These are phyloP conservation scores for Theileria annulata DNA, from an alignment of 169 alveolate species.

Conservation along the genomic window DNA sequence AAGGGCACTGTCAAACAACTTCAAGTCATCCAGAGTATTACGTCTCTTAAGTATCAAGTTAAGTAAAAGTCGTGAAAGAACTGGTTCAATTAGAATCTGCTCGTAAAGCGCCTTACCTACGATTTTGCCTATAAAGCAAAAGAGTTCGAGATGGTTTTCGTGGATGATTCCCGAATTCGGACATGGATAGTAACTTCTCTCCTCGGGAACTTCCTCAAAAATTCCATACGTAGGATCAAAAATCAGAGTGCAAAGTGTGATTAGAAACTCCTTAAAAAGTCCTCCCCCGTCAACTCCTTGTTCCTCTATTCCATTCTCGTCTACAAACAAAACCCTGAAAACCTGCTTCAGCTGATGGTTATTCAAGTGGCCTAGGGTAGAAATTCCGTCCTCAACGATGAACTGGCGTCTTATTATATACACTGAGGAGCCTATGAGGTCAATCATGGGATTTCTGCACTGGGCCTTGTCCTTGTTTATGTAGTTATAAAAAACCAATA, in stretches of 20 bases:
- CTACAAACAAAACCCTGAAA: slow-evolving; percentile 84
- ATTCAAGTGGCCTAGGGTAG: slow-evolving; percentile 60
- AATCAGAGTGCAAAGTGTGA: slow-evolving; percentile 82
- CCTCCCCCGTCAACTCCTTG: slow-evolving; percentile 99
- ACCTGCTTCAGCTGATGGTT: slow-evolving; percentile 65
- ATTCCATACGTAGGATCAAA: slow-evolving; percentile 87
- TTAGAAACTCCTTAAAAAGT: slow-evolving; percentile 92
- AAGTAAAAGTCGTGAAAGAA: slow-evolving; percentile 83
- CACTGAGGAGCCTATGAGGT: slow-evolving; percentile 44
- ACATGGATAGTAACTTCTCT: slow-evolving; percentile 70
- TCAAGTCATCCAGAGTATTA: slow-evolving; percentile 84
- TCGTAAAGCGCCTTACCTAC: slow-evolving; percentile 93
- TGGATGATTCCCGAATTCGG: slow-evolving; percentile 64
- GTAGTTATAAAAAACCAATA: slow-evolving; percentile 36
- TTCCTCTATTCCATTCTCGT: slow-evolving; percentile 86
- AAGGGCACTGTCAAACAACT: slow-evolving; percentile 71
- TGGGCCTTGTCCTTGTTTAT: slow-evolving; percentile 31
- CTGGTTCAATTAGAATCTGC: slow-evolving; percentile 87
- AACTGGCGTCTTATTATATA: slow-evolving; percentile 72
- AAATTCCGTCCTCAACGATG: slow-evolving; percentile 78
- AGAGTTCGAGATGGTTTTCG: slow-evolving; percentile 69
- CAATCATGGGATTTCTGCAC: slow-evolving; percentile 45
- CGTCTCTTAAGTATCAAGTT: slow-evolving; percentile 82
- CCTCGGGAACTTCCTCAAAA: slow-evolving; percentile 73
- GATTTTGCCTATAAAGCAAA: slow-evolving; percentile 80